Base-by-base conservation (phyloP, 345 rosid genomes). In the Isatis tinctoria region DNA sequence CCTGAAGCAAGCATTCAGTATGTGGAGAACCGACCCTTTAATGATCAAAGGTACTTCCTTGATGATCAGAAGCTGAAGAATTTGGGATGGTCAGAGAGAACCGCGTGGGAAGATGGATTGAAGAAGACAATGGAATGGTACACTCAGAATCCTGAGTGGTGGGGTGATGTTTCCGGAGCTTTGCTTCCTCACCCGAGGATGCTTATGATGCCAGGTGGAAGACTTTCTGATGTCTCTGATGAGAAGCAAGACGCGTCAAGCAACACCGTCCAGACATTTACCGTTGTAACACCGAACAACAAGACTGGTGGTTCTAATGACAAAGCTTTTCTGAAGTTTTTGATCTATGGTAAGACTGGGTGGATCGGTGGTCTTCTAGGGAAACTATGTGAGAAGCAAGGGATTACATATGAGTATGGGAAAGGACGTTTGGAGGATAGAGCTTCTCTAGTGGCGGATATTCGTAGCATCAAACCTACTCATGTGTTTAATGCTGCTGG, bases 111-210 rank as follows among this genome's bases (percentile, higher is more conserved):
- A 44, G 84, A 76, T 69, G 92, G 92, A 24, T 59, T 87, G 44
- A 82, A 74, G 77, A 74, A 54, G 81, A 87, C 92, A 40, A 78
- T 75, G 80, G 87, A 85, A 39, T 87, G 92, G 92, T 87, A 87
- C 60, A 79, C 75, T 16, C 61, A 65, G 64, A 81, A 87, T 14
- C 83, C 86, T 10, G 65, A 79, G 65, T 87, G 84, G 86, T 85
- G 92, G 92, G 92, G 87, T 2, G 92, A 87, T 73, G 84, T 87
- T 5, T 74, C 89, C n/a, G 86, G 82, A 27, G 89, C 89, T 59
- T 82, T 87, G 37, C 69, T 60, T 33, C 85, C 89, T 3, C 92
- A 87, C 60, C 88, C 92, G 1, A 85, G 89, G 40, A 86, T 82
- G 93, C 74, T 85, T 28, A 83, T 87, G 96, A 69, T 86, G 82